Base-by-base conservation (phyloP, 495 filamentous ascomycete genomes). In the Aspergillus panamensis region DNA sequence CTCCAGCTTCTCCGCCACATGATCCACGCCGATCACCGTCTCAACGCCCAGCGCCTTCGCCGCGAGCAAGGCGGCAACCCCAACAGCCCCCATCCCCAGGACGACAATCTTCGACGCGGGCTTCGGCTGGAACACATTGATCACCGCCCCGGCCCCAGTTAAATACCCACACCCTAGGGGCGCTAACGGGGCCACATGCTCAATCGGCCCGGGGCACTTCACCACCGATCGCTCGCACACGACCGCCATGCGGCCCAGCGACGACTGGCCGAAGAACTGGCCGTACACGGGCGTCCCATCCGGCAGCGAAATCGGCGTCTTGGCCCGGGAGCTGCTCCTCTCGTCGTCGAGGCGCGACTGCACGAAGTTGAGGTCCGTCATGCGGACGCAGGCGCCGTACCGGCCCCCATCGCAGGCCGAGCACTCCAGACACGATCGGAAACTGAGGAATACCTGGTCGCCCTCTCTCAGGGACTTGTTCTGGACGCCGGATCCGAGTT, bases 141-240 rank as follows among this genome's bases (percentile, higher is more conserved):
- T 49, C 14, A 80, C 66, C 0, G 77, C 72, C 9, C 73, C 76
- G 7, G 73, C 73, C 10, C 77, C 78, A 3, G 78, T 81, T 33
- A 76, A 72, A 66, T 77, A 73, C 0, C 78, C 78, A 57, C 77
- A 81, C 0, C 77, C 76, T n/a, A 81, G 48, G 2, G 77, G 73
- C 14, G 77, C 74, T 13, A 71, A 66, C 0, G 68, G 29, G 3
- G 60, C 68, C 9, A 80, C 52, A 17, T 77, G 67, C 0, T 63
- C 65, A 0, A 61, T 55, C 0, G 48, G 17, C 13, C 57, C 19
- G 1, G 58, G 42, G 0, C 70, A 64, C 45, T 63, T 70, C 12
- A 80, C 75, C 2, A 74, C 63, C 0, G 58, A 68, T 0, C 43
- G 39, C 30, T 67, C 65, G 7, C 52, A 62, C 0, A 70, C 75